These are phyloP conservation scores for Magnusiomyces magnusii DNA, from an alignment of 1,139 yeast genomes.

Conservation along the genomic window DNA sequence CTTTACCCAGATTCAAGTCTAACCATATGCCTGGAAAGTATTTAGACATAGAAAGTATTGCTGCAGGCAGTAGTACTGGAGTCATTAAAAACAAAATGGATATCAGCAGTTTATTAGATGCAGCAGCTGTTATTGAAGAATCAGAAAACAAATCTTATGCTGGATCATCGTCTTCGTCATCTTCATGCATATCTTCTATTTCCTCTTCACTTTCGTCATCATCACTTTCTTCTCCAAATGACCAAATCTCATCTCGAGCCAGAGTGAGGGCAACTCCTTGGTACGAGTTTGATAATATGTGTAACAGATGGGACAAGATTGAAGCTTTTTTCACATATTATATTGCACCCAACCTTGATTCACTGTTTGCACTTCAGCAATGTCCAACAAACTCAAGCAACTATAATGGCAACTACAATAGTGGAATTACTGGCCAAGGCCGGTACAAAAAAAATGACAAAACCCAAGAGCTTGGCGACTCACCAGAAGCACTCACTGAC, in stretches of 20 bases:
- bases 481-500: not conserved
- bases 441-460: not conserved
- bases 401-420: not conserved
- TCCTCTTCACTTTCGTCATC: not conserved
- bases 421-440: not conserved
- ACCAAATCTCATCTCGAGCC: not conserved
- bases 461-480: not conserved
- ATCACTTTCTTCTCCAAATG: not conserved
- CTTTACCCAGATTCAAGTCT: not conserved
- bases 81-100: constrained; percentile 20
- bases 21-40: too few relatives aligned
- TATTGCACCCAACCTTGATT: constrained; percentile 11
- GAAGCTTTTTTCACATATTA: constrained; percentile 10
- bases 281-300: constrained; percentile 5
- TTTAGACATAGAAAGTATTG: too few relatives aligned
- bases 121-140: constrained; percentile 24
- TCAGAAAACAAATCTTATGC: not conserved
- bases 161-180: not conserved
- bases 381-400: not conserved
- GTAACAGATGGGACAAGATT: constrained; percentile 13
- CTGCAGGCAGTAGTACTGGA: too few relatives aligned
- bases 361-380: not conserved
- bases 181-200: too few relatives aligned
- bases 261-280: not conserved
- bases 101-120: constrained; percentile 27